A percentile compares a stretch with the other conserved stretches of the same genome.
phyloP scores from a whole-genome alignment of 306 rosid genomes.

The Datisca glomerata region DNA sequence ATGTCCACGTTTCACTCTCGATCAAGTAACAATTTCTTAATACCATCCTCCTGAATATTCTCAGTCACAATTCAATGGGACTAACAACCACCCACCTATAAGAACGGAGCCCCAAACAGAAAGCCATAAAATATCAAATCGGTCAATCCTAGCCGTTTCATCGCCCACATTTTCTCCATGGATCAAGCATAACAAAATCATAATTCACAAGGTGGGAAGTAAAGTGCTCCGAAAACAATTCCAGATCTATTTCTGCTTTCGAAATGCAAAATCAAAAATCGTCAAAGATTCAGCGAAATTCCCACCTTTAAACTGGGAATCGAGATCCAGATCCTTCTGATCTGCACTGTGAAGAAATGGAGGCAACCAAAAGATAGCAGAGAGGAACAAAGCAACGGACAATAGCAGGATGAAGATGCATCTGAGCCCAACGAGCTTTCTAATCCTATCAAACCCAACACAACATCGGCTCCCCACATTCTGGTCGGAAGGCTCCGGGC shows the following conservation, averaged over 20 bases:
- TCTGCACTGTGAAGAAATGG: conserved; percentile 55
- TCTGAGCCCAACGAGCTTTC: conserved; percentile 39
- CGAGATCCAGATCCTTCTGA: conserved; percentile 37
- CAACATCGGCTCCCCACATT: conserved; percentile 34
- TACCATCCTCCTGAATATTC: too few relatives aligned
- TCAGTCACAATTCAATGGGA: background rate
- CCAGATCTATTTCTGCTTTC: conserved; percentile 33
- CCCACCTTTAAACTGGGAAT: conserved; percentile 53
- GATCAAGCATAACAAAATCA: conserved; percentile 5
- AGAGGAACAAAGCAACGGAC: conserved; percentile 56
- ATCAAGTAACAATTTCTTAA: too few relatives aligned
- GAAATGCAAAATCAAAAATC: conserved; percentile 18
- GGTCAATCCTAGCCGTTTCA: background rate
- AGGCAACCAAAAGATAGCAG: conserved; percentile 78
- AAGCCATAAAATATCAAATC: too few relatives aligned
- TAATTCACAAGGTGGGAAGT: background rate
- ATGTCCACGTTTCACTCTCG: too few relatives aligned
- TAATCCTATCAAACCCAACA: conserved; percentile 31
- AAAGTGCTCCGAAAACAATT: conserved; percentile 1
- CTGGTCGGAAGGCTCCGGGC: conserved; percentile 23
- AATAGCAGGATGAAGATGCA: conserved; percentile 54
- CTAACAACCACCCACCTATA: background rate
- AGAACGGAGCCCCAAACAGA: too few relatives aligned
- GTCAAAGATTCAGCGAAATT: background rate
- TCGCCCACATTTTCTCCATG: conserved; percentile 16